Percentiles rank a stretch among this genome's conserved stretches.
These are phyloP conservation scores for Microcera coccophila DNA, from an alignment of 2,329 filamentous ascomycete genomes.

Conservation along the genomic window DNA sequence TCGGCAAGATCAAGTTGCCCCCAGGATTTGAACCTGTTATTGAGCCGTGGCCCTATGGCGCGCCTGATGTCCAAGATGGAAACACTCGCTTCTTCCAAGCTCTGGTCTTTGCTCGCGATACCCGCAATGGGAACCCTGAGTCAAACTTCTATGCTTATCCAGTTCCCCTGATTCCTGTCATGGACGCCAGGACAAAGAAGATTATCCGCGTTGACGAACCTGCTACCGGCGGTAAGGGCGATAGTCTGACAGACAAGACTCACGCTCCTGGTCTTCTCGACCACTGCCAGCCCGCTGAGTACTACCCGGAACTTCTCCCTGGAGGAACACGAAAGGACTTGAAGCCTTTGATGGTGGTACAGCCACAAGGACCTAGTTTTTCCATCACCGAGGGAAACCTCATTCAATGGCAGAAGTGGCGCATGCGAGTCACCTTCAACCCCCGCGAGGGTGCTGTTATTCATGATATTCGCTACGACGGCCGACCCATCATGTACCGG, in stretches of 20 bases:
- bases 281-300: constrained; percentile 35
- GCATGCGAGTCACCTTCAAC: constrained; percentile 66
- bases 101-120: constrained; percentile 31
- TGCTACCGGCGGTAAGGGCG: constrained; percentile 31
- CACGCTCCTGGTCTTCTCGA: constrained; percentile 21
- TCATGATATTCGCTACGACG: constrained; percentile 65
- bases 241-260: constrained; percentile 19
- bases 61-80: constrained; percentile 29
- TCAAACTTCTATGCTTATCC: constrained; percentile 56
- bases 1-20: constrained; percentile 26
- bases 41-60: constrained; percentile 34
- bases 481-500: constrained; percentile 62
- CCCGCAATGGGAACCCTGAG: constrained; percentile 38
- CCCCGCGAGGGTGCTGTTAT: constrained; percentile 65
- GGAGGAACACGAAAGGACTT: constrained; percentile 45
- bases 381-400: constrained; percentile 41
- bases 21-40: constrained; percentile 30
- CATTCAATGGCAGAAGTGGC: constrained; percentile 62
- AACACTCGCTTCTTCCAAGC: constrained; percentile 32
- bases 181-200: constrained; percentile 29
- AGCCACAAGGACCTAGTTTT: constrained; percentile 37
- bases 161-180: constrained; percentile 45
- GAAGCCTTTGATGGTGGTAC: constrained; percentile 53
- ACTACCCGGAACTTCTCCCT: constrained; percentile 40
- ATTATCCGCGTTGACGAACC: constrained; percentile 34